Evolutionary conservation across 2,329 filamentous ascomycete species (phyloP), one percentile per base, ranked within the genome.

Genomic region (Sporothrix pallida): DNA sequence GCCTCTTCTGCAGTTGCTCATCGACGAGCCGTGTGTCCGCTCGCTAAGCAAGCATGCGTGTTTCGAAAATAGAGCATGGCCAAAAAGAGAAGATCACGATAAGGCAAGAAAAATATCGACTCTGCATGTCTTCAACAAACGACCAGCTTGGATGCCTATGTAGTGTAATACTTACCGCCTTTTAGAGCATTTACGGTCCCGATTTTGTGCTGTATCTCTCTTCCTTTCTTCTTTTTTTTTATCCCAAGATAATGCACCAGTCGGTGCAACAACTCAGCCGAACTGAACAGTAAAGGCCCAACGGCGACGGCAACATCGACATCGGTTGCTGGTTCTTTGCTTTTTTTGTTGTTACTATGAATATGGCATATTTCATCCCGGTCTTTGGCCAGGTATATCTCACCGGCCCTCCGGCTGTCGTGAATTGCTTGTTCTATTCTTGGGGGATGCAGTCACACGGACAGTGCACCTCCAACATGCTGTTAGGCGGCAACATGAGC

Each of bases 21-120:
- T 56, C 67, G 48, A 13, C 7, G n/a, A 56, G 20, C 67, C 50
- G 50, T 37, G 26, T 56, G 26, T 70, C 26, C 67, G 44, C 31
- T 70, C 67, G 67, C 17, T 70, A 70, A 56, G 67, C 50, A 70
- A 12, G 50, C 15, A 1, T 17, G 7, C 23, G 46, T 48, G 50
- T 13, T 37, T 50, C n/a, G 31, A 68, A 70, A 20, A 56, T 44
- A 26, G 42, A 26, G 15, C 37, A 12, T n/a, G n/a, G 15, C 0
- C 6, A 48, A 10, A 44, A 20, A 37, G 31, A 6, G 31, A 2
- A 37, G 31, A 5, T 37, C 31, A 37, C 31, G 31, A 37, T 37
- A 37, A 37, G 5, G 31, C 31, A 2, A 37, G 31, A 3, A 3
- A 37, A 37, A 37, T 37, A 37, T 37, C 31, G 31, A 37, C 31